Evolutionary conservation across 768 basidiomycete species (phyloP), one percentile per base, ranked within the genome.

Genomic region (Psilocybe sp.): DNA sequence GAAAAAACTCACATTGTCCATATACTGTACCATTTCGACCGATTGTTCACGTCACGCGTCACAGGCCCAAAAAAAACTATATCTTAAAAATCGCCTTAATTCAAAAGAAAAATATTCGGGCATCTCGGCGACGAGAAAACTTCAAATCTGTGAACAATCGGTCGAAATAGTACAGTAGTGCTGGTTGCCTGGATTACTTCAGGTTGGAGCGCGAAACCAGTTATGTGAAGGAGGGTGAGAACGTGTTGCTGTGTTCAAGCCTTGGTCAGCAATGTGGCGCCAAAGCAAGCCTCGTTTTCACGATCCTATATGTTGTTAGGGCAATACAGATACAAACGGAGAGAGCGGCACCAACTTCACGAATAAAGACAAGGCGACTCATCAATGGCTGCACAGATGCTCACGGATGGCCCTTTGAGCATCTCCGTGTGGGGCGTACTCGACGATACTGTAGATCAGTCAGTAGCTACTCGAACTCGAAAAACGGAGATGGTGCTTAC

Each of bases 191-290:
- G 91, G 91, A 60, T 85, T 87, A 42, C 58, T n/a, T n/a, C n/a
- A n/a, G n/a, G n/a, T 60, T 16, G 74, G 72, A 42, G 72, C 69
- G 0, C 78, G 77, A 53, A 86, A 89, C 63, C 78, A 79, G 62
- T 90, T 90, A 64, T 90, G 89, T 16, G 84, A 85, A 43, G 90
- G 75, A 40, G 90, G 89, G 32, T 89, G 87, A 19, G 91, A 89
- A 3, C 90, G 91, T 1, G 89, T 89, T 10, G 77, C 82, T 4
- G 87, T 86, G 62, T 88, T 67, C 36, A 91, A 72, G 1, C 89
- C 90, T 63, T 89, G 87, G n/a, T 90, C 93, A 35, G 92, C 93
- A 85, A 92, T 92, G 93, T 90, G 0, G 91, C 89, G 55, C 96
- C 96, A 60, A 98, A 99, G 20, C 95, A 86, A 38, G 96, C 92